These are phyloP conservation scores for Cardiospermum halicacabum DNA, from an alignment of 345 rosid genomes.

Conservation along the genomic window DNA sequence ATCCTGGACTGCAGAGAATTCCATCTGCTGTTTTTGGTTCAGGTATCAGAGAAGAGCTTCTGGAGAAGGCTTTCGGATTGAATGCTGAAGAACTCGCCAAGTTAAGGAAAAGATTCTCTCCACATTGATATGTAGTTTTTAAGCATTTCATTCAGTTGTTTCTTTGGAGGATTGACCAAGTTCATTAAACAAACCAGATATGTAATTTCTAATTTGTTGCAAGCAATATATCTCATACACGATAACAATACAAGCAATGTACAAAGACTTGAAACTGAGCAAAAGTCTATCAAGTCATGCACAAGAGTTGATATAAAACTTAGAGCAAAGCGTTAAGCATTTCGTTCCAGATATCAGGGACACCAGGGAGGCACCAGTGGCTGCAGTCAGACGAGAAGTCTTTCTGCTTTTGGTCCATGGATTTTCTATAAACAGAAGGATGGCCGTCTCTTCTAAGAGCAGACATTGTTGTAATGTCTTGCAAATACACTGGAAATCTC, in stretches of 20 bases:
- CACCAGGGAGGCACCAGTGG: constrained; percentile 99
- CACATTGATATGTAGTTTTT: constrained; percentile 12
- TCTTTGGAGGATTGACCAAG: not conserved
- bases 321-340: constrained; percentile 59
- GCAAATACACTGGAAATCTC: constrained; percentile 73
- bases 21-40: constrained; percentile 74
- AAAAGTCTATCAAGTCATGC: constrained; percentile 5
- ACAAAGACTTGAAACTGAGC: constrained; percentile 13
- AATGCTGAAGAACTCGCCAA: constrained; percentile 48
- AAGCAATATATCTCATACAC: constrained; percentile 13
- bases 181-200: not conserved
- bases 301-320: constrained; percentile 20
- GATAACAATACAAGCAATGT: constrained; percentile 8
- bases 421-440: constrained; percentile 78
- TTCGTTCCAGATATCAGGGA: constrained; percentile 94
- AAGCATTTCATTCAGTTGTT: not conserved
- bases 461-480: constrained; percentile 75
- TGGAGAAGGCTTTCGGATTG: constrained; percentile 79
- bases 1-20: constrained; percentile 59
- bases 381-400: constrained; percentile 70
- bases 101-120: constrained; percentile 51
- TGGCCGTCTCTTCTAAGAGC: constrained; percentile 83
- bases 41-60: constrained; percentile 51
- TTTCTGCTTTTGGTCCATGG: constrained; percentile 42
- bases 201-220: not conserved